Evolutionary conservation across 495 filamentous ascomycete genomes (phyloP), one percentile per base, ranked within the genome.

Genomic region (Zalerion maritima): DNA sequence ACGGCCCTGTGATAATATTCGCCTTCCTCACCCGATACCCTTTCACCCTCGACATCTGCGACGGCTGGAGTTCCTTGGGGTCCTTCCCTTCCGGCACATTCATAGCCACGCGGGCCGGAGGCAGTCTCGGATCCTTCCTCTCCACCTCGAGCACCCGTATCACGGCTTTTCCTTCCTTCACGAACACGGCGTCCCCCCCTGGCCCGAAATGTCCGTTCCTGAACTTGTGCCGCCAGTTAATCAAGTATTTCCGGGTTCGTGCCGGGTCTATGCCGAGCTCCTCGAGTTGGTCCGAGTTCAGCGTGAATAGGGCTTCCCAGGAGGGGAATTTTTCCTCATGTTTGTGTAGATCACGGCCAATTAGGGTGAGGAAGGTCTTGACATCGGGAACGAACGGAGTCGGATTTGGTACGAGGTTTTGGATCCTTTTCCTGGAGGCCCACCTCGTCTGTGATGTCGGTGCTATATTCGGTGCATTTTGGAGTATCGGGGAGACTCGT

Each of bases 361-460:
- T 97, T 18, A 92, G 54, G 4, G 68, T 79, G 34, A 97, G 80
- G 59, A 97, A 96, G 28, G 85, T 94, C 34, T 64, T 34, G 30
- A 79, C 69, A 45, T 97, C 78, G 7, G 89, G 89, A 27, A 94
- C 73, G 44, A 87, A 83, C 7, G 79, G 75, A 6, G 77, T 94
- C 3, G 82, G 73, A 6, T 57, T 31, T 2, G 87, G 87, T 26
- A 87, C 58, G 14, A 46, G 35, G 8, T 57, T 56, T 8, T 55
- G 42, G 18, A 51, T 42, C n/a, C 57, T 42, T 21, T 39, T 40
- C 31, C 34, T 38, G 40, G 44, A 43, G 11, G 43, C 29, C 37
- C 49, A 46, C 33, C 45, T 32, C 28, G 49, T 25, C 31, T 50
- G 50, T 4, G 45, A 46, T 13, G 7, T 4, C 13, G 9, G 11